These are phyloP conservation scores for Amanita muscaria DNA, from an alignment of 768 basidiomycete genomes.

Conservation along the genomic window DNA sequence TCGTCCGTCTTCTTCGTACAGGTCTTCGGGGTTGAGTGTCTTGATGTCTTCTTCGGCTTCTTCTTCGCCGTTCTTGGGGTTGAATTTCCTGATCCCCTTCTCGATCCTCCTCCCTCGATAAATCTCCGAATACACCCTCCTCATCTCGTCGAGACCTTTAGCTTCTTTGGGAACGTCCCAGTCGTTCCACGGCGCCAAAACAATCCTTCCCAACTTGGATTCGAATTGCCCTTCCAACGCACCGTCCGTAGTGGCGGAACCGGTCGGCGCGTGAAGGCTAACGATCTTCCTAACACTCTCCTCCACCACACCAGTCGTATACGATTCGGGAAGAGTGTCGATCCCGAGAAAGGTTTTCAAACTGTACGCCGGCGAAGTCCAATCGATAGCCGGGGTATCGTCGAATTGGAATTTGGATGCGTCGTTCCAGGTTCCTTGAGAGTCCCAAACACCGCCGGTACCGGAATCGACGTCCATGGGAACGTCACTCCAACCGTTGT, in stretches of 20 bases:
- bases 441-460: background rate
- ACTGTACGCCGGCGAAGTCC: conserved; percentile 17
- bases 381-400: conserved; percentile 1
- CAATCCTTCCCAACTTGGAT: conserved; percentile 25
- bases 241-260: conserved; percentile 19
- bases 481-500: conserved; percentile 8
- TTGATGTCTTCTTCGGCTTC: background rate
- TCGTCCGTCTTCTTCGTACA: conserved; percentile 11
- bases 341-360: conserved; percentile 43
- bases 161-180: conserved; percentile 25
- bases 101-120: background rate
- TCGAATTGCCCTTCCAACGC: conserved; percentile 32
- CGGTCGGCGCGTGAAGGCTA: conserved; percentile 31
- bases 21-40: background rate
- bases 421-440: background rate
- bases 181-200: conserved; percentile 32
- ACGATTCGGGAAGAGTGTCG: conserved; percentile 49
- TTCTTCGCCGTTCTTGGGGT: background rate
- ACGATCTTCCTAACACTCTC: conserved; percentile 51
- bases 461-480: conserved; percentile 1
- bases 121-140: conserved; percentile 7
- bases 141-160: background rate
- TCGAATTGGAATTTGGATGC: too few relatives aligned
- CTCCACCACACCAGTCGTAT: conserved; percentile 59
- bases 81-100: background rate